A percentile compares a stretch with the other conserved stretches of the same genome.
Conservation (phyloP, 2,329 filamentous ascomycete species). For the Colletotrichum aenigma region DNA sequence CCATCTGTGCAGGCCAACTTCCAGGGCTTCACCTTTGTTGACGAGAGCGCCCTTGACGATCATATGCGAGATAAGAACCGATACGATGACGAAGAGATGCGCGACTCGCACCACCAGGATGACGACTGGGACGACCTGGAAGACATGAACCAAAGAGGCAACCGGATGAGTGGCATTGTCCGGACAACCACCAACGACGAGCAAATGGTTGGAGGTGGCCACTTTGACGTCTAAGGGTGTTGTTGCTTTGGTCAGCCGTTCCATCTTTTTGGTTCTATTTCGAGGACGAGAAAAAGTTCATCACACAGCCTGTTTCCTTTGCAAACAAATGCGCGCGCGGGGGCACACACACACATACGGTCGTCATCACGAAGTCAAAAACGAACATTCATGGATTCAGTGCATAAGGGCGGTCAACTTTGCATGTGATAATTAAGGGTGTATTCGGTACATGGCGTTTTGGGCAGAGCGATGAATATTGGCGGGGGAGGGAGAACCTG, state of each 20-base stretch:
- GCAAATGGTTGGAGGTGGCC: constrained; percentile 65
- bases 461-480: constrained; percentile 18
- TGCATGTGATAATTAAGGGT: constrained; percentile 20
- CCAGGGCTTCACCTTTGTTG: constrained; percentile 98
- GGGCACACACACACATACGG: not conserved
- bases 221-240: constrained; percentile 64
- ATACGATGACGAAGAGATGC: constrained; percentile 64
- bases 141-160: constrained; percentile 57
- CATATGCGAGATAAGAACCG: constrained; percentile 66
- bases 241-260: not conserved
- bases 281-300: constrained; percentile 11
- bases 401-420: constrained; percentile 22
- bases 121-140: constrained; percentile 65
- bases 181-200: constrained; percentile 63
- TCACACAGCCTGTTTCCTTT: not conserved
- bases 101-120: constrained; percentile 48
- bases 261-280: not conserved
- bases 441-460: constrained; percentile 21
- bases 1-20: constrained; percentile 98
- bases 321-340: not conserved
- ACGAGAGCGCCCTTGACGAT: constrained; percentile 92
- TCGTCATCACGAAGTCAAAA: constrained; percentile 19
- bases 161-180: constrained; percentile 69
- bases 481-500: not conserved
- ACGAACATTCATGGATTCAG: constrained; percentile 22